Base-by-base conservation (phyloP, 768 basidiomycete genomes). In the Erythrobasidium yunnanense region DNA sequence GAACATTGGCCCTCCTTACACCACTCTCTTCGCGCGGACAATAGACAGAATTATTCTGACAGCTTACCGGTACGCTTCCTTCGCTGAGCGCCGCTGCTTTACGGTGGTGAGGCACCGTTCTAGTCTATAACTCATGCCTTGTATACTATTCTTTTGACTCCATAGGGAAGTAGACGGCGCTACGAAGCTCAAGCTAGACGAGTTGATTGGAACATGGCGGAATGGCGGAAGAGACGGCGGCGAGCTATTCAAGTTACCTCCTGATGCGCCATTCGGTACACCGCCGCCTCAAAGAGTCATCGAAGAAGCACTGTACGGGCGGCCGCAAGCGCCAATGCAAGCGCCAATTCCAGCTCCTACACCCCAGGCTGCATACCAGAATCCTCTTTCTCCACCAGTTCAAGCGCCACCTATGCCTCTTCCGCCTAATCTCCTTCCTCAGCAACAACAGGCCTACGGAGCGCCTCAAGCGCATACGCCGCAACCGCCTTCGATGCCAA, bases 181-280 rank as follows among this genome's bases (percentile, higher is more conserved):
- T 8, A 72, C 69, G 2, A 63, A 68, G 18, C 83, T 84, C 75
- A 97, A 97, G 77, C 92, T 99, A 88, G 90, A 93, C 74, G 95
- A 99, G 77, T 90, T 99, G 85, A 82, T 97, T 15, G 77, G 88
- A 29, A 93, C 95, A 4, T 99, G 95, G 95, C 82, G 91, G 42
- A 86, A 84, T 23, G 90, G 89, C 17, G 85, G 87, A 15, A 86
- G 88, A 1, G 81, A 80, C 33, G 83, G 87, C 34, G 83, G 83
- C 56, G 88, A 92, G 73, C 80, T 99, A 1, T 99, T 97, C 74
- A 87, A 90, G 46, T 77, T 82, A 29, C 82, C 82, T 42, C 25
- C 56, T 2, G 45, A 46, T 22, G 33, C 56, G 25, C 56, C 56
- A 46, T 18, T 6, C 11, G 56, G 56, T 20, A 60, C 65, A 32